phyloP scores from a whole-genome alignment of 2,329 filamentous ascomycete genomes.

The Rachicladosporium sp. region DNA sequence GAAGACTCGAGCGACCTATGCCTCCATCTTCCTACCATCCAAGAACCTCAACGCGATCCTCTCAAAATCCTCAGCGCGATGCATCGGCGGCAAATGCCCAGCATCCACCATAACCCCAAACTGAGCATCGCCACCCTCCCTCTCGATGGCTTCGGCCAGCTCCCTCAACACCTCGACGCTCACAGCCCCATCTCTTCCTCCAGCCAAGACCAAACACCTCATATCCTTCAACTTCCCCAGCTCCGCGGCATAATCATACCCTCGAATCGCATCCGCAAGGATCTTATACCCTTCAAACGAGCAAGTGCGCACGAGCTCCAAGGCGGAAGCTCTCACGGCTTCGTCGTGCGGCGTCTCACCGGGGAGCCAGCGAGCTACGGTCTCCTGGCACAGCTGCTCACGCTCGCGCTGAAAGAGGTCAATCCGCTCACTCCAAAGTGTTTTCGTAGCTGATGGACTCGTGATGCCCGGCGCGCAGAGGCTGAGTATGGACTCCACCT shows the following conservation, averaged over 20 bases:
- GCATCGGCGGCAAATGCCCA: conserved; percentile 20
- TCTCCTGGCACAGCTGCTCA: conserved; percentile 11
- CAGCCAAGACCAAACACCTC: conserved; percentile 13
- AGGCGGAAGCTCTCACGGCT: conserved; percentile 8
- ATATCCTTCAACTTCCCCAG: conserved; percentile 7
- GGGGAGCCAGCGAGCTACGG: conserved; percentile 17
- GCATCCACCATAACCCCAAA: conserved; percentile 15
- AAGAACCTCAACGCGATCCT: conserved; percentile 13
- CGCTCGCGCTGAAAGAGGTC: conserved; percentile 12
- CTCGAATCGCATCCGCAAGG: conserved; percentile 16
- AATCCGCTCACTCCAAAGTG: conserved; percentile 16
- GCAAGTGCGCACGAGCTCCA: conserved; percentile 14
- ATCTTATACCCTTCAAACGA: conserved; percentile 14
- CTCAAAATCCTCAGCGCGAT: conserved; percentile 15
- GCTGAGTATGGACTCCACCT: conserved; percentile 13
- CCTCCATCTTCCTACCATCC: neutral
- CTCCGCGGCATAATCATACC: conserved; percentile 15
- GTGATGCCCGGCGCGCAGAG: conserved; percentile 17
- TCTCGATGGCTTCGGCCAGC: conserved; percentile 10
- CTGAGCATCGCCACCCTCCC: conserved; percentile 3
- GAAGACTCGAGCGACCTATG: too few species aligned
- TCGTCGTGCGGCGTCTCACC: conserved; percentile 10
- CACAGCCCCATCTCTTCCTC: conserved; percentile 14
- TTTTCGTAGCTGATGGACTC: conserved; percentile 8
- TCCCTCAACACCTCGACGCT: conserved; percentile 11